Evolutionary conservation across 129 eudicot genomes (phyloP), one percentile per base, ranked within the genome.

Genomic region (Chrysanthemum lavandulifolium): DNA sequence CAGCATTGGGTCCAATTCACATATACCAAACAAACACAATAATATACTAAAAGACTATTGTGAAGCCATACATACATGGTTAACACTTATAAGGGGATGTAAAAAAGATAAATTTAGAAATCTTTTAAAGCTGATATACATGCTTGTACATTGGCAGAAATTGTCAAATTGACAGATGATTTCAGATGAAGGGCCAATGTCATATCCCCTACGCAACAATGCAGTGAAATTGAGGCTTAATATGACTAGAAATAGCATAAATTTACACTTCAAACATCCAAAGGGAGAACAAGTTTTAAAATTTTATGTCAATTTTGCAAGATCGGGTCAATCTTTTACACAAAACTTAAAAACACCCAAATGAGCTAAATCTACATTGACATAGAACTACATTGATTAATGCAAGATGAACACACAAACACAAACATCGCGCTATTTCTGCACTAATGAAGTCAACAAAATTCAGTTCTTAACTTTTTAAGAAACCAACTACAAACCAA

Each of bases 241-340:
- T 67, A 68, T 19, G 27, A 57, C 49, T 45, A 31, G 8, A 57
- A 67, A 58, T 49, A 75, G 57, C 56, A 65, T 5, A 67, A 64
- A 74, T 29, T 64, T 6, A 64, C 36, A 10, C 6, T 55, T 27
- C 68, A 67, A 67, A 47, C 53, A 69, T 77, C 59, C 16, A 33
- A 48, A 74, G 62, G 62, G 31, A 51, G 65, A 55, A 10, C 18
- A 49, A 62, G 13, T 61, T 62, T 40, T 51, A 0, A 23, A 51
- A 40, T 61, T 52, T 14, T 6, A 54, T 19, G 53, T 71, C 12
- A 71, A 70, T 40, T 12, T 33, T 23, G 59, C 67, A 13, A 69
- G 65, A 61, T 70, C 66, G 18, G 56, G 62, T n/a, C 59, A 61
- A 52, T 52, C 33, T 51, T 61, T 62, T 69, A 57, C 56, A 69